These are phyloP conservation scores for Pseudogymnoascus sp. DNA, from an alignment of 2,329 filamentous ascomycete genomes.

Conservation along the genomic window DNA sequence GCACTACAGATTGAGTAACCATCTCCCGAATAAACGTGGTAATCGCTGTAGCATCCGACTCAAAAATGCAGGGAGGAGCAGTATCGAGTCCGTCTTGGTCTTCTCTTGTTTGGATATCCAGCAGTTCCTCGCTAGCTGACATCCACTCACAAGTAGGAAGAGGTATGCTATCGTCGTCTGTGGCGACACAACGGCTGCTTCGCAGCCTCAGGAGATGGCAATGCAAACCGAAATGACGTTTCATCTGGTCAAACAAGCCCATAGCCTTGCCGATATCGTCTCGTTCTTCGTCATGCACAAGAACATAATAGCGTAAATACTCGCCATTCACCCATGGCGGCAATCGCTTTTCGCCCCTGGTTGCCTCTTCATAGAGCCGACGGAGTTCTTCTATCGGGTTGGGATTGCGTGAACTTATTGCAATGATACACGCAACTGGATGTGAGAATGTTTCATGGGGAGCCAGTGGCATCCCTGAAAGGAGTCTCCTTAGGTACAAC, in stretches of 20 bases:
- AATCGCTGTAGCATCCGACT: constrained; percentile 83
- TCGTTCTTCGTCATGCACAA: constrained; percentile 92
- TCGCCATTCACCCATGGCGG: constrained; percentile 86
- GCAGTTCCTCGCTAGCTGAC: constrained; percentile 75
- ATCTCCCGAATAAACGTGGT: constrained; percentile 87
- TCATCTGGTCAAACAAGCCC: constrained; percentile 94
- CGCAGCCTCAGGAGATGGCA: constrained; percentile 84
- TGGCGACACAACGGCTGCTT: constrained; percentile 75
- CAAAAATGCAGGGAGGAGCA: constrained; percentile 72
- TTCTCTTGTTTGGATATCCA: constrained; percentile 60
- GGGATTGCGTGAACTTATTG: constrained; percentile 81
- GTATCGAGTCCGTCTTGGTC: constrained; percentile 62
- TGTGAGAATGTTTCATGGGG: constrained; percentile 92
- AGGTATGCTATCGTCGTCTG: constrained; percentile 81
- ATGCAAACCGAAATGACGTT: constrained; percentile 91
- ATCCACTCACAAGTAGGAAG: constrained; percentile 83
- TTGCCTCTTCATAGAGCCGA: constrained; percentile 77
- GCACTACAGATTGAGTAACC: constrained; percentile 87
- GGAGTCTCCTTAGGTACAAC: constrained; percentile 71
- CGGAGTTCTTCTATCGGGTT: constrained; percentile 80
- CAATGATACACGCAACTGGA: constrained; percentile 88
- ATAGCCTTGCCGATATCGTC: constrained; percentile 90
- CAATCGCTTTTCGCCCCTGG: constrained; percentile 60
- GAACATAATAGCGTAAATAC: constrained; percentile 89
- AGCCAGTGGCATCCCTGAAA: constrained; percentile 69